These are phyloP conservation scores for Hyphodiscus sp. DNA, from an alignment of 2,329 filamentous ascomycete genomes.

Conservation along the genomic window DNA sequence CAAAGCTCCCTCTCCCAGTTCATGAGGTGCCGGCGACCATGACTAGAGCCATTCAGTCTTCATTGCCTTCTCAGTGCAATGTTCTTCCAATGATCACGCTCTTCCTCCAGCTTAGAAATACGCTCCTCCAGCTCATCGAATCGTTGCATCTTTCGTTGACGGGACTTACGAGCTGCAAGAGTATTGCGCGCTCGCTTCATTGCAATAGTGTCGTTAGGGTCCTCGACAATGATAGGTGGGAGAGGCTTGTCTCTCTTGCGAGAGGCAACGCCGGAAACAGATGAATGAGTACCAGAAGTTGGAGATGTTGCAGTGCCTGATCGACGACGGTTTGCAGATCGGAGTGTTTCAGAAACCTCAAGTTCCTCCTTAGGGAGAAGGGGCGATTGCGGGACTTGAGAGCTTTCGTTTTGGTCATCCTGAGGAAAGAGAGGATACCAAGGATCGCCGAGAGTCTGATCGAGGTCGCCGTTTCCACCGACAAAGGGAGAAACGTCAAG, in stretches of 20 bases:
- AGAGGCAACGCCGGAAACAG: constrained; percentile 61
- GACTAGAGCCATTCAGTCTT: constrained; percentile 17
- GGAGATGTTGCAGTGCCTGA: constrained; percentile 35
- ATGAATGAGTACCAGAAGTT: constrained; percentile 53
- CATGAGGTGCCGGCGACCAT: constrained; percentile 27
- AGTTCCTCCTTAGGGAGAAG: constrained; percentile 39
- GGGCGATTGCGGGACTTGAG: constrained; percentile 22
- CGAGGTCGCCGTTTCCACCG: constrained; percentile 46
- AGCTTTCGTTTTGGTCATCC: constrained; percentile 30
- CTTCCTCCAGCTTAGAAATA: constrained; percentile 62
- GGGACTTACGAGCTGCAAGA: constrained; percentile 86
- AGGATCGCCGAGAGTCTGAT: constrained; percentile 37
- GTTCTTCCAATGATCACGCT: constrained; percentile 59
- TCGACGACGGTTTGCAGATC: constrained; percentile 35
- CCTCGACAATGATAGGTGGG: constrained; percentile 69
- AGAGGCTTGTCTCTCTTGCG: constrained; percentile 77
- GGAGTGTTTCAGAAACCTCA: constrained; percentile 39
- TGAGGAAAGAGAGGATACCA: constrained; percentile 74
- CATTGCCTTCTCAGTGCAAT: constrained; percentile 23
- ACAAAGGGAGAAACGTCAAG: constrained; percentile 78
- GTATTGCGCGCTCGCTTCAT: constrained; percentile 94
- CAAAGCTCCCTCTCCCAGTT: constrained; percentile 26
- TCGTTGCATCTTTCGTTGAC: constrained; percentile 74
- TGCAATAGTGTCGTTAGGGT: constrained; percentile 67
- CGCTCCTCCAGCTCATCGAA: constrained; percentile 68